These are phyloP conservation scores for Tuber microsphaerosporum DNA, from an alignment of 495 filamentous ascomycete species.

Conservation along the genomic window DNA sequence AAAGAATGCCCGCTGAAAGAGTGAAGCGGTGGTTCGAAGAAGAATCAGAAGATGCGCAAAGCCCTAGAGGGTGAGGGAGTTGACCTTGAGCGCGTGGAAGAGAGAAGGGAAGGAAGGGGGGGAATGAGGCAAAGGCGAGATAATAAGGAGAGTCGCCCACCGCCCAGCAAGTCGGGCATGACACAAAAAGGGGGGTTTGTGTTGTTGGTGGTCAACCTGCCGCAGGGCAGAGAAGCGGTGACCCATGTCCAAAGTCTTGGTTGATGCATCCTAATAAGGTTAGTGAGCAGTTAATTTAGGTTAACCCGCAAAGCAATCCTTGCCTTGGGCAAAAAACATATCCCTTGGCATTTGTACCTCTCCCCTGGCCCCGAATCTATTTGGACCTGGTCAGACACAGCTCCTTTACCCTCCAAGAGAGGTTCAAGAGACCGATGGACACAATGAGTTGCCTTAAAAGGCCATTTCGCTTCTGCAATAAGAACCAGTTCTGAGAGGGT, in stretches of 20 bases:
- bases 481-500: background rate
- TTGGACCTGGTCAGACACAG: background rate
- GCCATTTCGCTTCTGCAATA: background rate
- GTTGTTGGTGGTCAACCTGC: background rate
- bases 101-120: constrained; percentile 13
- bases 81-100: constrained; percentile 30
- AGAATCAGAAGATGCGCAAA: constrained; percentile 28
- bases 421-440: background rate
- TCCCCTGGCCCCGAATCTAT: background rate
- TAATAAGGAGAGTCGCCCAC: constrained; percentile 33
- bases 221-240: background rate
- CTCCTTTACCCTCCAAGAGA: background rate
- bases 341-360: no score
- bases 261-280: background rate
- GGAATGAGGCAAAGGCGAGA: constrained; percentile 21
- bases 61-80: constrained; percentile 19
- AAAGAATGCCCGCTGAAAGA: constrained; percentile 95
- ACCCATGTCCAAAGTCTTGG: background rate
- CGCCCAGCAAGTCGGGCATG: constrained; percentile 22
- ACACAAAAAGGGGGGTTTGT: constrained; percentile 29
- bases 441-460: background rate
- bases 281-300: background rate
- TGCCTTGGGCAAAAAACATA: background rate
- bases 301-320: background rate
- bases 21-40: constrained; percentile 78